These are phyloP conservation scores for Penicillium sp. DNA, from an alignment of 2,329 filamentous ascomycete genomes.

Conservation along the genomic window DNA sequence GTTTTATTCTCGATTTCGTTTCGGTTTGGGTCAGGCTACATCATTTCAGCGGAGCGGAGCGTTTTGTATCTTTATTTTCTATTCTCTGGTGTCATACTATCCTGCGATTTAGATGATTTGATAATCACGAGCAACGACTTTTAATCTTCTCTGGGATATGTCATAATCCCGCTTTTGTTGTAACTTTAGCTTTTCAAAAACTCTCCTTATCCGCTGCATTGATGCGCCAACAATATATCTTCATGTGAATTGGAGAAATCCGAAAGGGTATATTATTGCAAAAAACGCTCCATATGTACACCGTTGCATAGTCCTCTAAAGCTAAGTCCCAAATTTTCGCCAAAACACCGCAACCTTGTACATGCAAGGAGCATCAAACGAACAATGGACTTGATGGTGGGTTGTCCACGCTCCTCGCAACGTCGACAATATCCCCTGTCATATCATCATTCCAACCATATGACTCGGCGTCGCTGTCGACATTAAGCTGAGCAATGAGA, in stretches of 20 bases:
- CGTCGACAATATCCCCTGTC: not conserved
- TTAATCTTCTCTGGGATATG: not conserved
- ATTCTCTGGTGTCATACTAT: not conserved
- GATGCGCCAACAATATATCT: not conserved
- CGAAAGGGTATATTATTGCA: not conserved
- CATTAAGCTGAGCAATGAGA: not conserved
- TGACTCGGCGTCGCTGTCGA: conserved; percentile 11
- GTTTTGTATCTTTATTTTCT: not conserved
- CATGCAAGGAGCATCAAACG: not conserved
- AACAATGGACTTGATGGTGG: not conserved
- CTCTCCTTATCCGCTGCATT: no score
- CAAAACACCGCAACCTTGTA: not conserved
- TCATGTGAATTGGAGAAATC: not conserved
- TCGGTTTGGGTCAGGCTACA: not conserved
- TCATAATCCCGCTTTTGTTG: no score
- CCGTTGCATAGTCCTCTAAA: not conserved
- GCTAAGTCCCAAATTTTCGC: not conserved
- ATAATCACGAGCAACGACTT: not conserved
- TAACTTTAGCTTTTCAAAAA: no score
- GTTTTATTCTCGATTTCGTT: not conserved
- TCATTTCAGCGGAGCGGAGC: not conserved
- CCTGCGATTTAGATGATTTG: not conserved
- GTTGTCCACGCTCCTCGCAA: conserved; percentile 5
- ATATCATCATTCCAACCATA: conserved; percentile 15
- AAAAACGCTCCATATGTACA: not conserved